Conservation (phyloP, 2,329 filamentous ascomycete genomes). For the Fusarium chlamydosporum region DNA sequence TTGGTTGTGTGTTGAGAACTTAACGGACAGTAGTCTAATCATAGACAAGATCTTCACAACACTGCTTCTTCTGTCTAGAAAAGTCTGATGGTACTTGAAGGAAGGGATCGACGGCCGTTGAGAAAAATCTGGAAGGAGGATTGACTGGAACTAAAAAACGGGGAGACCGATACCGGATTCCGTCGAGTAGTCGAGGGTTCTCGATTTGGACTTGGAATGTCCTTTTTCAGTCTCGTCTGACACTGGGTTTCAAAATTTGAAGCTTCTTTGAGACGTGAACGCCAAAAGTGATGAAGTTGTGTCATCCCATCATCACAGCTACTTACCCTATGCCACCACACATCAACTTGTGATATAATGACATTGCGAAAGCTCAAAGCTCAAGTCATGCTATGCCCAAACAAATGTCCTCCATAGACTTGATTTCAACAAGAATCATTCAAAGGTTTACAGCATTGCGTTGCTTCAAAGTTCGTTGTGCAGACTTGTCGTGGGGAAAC, state of each 20-base stretch:
- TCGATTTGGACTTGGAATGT: neutral
- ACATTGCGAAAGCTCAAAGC: neutral
- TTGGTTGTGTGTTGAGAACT: neutral
- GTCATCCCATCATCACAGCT: neutral
- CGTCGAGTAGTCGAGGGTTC: neutral
- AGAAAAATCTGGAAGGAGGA: neutral
- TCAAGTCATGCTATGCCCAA: neutral
- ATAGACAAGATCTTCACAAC: neutral
- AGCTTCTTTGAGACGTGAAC: neutral
- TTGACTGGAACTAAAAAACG: neutral
- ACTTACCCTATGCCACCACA: neutral
- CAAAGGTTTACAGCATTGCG: neutral
- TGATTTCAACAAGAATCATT: no score
- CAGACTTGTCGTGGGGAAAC: slow-evolving; percentile 28
- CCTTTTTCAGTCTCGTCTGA: neutral
- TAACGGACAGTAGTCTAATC: neutral
- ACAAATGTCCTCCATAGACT: no score
- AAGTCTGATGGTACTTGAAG: slow-evolving; percentile 1
- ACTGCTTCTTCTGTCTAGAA: neutral
- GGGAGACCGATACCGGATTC: slow-evolving; percentile 26
- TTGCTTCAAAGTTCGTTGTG: neutral
- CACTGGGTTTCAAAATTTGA: neutral
- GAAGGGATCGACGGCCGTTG: slow-evolving; percentile 17
- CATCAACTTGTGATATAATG: neutral
- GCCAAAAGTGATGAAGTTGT: neutral